These are phyloP conservation scores for Saturnispora bothae DNA, from an alignment of 805 yeast species.

Conservation along the genomic window DNA sequence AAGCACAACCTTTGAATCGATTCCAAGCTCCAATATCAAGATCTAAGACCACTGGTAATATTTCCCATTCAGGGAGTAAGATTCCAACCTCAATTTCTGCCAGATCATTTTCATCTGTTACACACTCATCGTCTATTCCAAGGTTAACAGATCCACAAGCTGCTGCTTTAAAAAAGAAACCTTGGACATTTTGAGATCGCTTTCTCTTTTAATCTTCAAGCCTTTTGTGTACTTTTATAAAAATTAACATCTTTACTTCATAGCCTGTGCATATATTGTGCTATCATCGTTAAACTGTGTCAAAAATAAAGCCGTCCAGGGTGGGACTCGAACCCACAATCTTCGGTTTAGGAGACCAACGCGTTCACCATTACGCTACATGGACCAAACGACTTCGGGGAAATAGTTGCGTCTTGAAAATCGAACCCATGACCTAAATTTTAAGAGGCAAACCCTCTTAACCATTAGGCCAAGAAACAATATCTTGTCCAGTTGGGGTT, in stretches of 20 bases:
- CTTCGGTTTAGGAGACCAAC: conserved; percentile 18
- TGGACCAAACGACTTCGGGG: conserved; percentile 8
- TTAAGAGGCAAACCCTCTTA: neutral
- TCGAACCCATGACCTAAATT: neutral
- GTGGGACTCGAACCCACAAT: conserved; percentile 18
- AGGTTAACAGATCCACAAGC: conserved; percentile 10
- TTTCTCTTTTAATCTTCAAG: neutral
- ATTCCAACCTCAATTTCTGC: conserved; percentile 4
- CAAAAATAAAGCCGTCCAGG: conserved; percentile 8
- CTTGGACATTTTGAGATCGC: conserved; percentile 2
- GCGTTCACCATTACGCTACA: conserved; percentile 18
- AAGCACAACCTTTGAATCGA: conserved; percentile 5
- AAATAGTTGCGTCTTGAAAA: conserved; percentile 1
- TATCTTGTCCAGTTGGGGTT: no score
- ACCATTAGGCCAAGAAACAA: neutral
- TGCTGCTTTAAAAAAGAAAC: neutral
- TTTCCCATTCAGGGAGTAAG: neutral
- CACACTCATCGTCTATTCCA: conserved; percentile 10
- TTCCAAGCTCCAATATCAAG: conserved; percentile 1
- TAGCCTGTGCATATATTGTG: no score
- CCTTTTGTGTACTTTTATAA: neutral
- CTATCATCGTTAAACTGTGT: no score
- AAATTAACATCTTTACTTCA: no score
- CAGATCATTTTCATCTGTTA: neutral
- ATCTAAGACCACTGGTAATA: conserved; percentile 5